Base-by-base conservation (phyloP, 257 asterid species). In the Solanum chilense region DNA sequence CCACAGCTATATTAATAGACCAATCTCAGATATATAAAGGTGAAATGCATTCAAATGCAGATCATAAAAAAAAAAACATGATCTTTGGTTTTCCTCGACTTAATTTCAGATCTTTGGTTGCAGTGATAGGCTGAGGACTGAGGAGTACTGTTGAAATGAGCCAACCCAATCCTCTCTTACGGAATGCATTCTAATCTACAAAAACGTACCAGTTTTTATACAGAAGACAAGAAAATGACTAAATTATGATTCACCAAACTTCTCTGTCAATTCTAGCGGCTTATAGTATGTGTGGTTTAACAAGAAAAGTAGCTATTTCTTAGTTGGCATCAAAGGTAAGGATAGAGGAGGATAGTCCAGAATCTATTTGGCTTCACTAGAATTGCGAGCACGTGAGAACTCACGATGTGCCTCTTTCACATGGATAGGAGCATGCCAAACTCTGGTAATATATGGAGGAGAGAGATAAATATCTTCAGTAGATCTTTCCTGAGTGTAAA, bases 1-100 rank as follows among this genome's bases (percentile, higher is more conserved):
- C 66, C 82, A 76, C 88, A 86, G 95, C 99, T 96, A 92, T 86
- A 92, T 86, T n/a, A 12, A 82, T 74, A 87, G 85, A 90, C 70
- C 86, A 88, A 74, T 58, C 64, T 56, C 87, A 64, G 45, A 44
- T 84, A 84, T 42, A 84, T 41, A 37, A 25, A 62, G 21, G 12
- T 14, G 45, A 21, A 15, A 84, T 69, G 76, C 41, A 29, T 69
- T 69, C 23, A 14, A 15, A 69, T 18, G 45, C 27, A 68, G 62
- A 42, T 70, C 44, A 44, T 33, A 85, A 9, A 12, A n/a, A 12
- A n/a, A 18, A 73, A 39, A 75, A 75, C 82, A 39, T 39, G 56
- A 14, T 75, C 56, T 6, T 37, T 23, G 21, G 3, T 75, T 75
- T 6, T 75, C 82, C 82, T 23, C 6, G 11, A 75, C 82, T 39